A percentile compares a stretch with the other conserved stretches of the same genome.
Evolutionary conservation across 176 grass and related monocot genomes (phyloP).

Genomic region (Rhynchospora tenuis): DNA sequence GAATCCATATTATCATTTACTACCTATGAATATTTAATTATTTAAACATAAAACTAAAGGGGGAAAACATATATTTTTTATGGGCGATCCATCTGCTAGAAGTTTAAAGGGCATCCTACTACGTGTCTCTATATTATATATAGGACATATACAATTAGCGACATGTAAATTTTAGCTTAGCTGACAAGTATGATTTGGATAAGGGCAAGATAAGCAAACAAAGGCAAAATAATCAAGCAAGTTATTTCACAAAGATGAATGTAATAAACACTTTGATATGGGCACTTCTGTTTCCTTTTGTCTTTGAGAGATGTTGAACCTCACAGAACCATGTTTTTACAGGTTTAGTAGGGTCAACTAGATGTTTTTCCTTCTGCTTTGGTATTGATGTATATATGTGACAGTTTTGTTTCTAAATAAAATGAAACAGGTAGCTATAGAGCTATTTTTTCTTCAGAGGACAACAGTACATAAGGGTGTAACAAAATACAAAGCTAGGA

Average conservation of each 20-base stretch:
- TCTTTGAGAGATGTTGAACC: not conserved
- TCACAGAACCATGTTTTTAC: not conserved
- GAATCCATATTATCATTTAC: not conserved
- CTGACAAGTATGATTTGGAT: not conserved
- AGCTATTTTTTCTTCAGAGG: not conserved
- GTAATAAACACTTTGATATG: not conserved
- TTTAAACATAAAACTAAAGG: not conserved
- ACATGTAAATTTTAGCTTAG: not conserved
- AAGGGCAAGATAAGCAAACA: not conserved
- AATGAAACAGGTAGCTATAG: not conserved
- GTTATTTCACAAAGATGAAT: not conserved
- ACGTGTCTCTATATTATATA: not conserved
- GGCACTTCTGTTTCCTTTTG: not conserved
- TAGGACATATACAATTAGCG: not conserved
- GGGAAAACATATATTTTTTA: not conserved
- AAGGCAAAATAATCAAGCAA: not conserved
- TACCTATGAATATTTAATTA: not conserved
- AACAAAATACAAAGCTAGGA: constrained; percentile 4
- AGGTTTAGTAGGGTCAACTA: not conserved
- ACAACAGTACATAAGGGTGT: not conserved
- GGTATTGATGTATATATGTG: not conserved
- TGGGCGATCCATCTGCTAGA: not conserved
- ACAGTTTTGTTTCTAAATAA: not conserved
- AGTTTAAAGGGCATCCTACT: not conserved
- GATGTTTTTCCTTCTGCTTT: not conserved